Evolutionary conservation across 352 stramenopile species (phyloP), one percentile per base, ranked within the genome.

Genomic region (Phytopythium delawarense): DNA sequence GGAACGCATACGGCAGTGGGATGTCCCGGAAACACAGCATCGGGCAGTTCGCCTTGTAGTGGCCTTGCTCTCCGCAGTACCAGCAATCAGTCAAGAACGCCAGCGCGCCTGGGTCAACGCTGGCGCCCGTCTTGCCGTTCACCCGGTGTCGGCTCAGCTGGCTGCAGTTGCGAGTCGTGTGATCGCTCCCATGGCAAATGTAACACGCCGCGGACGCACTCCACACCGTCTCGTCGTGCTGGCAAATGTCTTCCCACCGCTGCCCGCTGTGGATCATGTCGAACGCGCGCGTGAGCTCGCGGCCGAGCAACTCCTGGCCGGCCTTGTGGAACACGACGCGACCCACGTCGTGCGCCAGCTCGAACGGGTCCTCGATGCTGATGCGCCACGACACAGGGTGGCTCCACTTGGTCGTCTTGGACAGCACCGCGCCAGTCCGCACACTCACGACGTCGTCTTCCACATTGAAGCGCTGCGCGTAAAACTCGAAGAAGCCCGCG

Each of bases 401-500:
- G 35, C 74, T 87, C 81, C 84, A 92, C 48, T 86, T 93, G 16
- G 78, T 82, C 40, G 74, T 77, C 63, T 91, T 92, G 2, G 80
- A 78, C 55, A 93, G 64, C 9, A 76, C 37, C 4, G 68, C 68
- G 13, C 82, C 94, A 18, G 78, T 81, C 12, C 96, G 87, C 16
- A 99, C 78, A 60, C 89, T 98, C 50, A 99, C 92, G 7, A 99
- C 94, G 23, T 96, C 72, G 50, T 96, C 80, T 50, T 97, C 92
- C 68, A 95, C 90, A 75, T 99, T 96, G 66, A 99, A 98, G 44
- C 98, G 82, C 50, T 80, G 92, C 4, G 92, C 88, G 73, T 98
- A 99, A 68, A 98, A 99, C 21, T 91, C 84, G 74, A 99, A 99
- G 79, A 99, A 99, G 0, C 89, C 94, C 23, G 89, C 79, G 15